Evolutionary conservation across 208 protist species (phyloP).

Genomic region (Jaenimonas drosophilae): DNA sequence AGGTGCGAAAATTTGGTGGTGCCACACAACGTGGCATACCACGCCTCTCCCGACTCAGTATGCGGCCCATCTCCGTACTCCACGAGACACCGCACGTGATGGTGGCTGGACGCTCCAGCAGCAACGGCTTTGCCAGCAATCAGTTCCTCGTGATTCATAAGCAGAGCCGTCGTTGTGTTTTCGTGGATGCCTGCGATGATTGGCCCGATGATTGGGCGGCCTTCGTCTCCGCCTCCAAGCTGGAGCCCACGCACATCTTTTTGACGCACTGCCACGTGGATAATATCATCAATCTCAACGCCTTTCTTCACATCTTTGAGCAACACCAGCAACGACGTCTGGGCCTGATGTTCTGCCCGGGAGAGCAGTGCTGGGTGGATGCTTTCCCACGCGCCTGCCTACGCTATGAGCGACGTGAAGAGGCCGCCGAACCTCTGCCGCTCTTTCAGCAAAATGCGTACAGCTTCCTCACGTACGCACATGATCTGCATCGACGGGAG

Average conservation of each 20-base stretch:
- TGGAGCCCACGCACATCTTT: slow-evolving; percentile 69
- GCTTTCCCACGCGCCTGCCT: slow-evolving; percentile 65
- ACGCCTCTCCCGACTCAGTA: slow-evolving; percentile 48
- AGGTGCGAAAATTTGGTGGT: slow-evolving; percentile 62
- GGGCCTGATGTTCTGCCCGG: slow-evolving; percentile 70
- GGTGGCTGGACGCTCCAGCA: slow-evolving; percentile 62
- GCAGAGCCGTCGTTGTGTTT: slow-evolving; percentile 53
- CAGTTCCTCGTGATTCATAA: slow-evolving; percentile 79
- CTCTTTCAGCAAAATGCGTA: slow-evolving; percentile 53
- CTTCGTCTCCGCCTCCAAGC: slow-evolving; percentile 50
- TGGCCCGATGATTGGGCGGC: slow-evolving; percentile 87
- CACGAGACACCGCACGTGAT: slow-evolving; percentile 79
- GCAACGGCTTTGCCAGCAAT: slow-evolving; percentile 79
- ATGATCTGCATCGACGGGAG: slow-evolving; percentile 25
- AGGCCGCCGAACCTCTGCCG: slow-evolving; percentile 51
- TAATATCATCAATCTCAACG: slow-evolving; percentile 76
- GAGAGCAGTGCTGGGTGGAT: slow-evolving; percentile 73
- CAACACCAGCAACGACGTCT: slow-evolving; percentile 21
- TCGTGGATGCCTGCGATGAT: slow-evolving; percentile 83
- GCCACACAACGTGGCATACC: slow-evolving; percentile 36
- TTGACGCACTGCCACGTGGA: slow-evolving; percentile 87
- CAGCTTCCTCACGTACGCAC: slow-evolving; percentile 43
- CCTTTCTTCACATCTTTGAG: slow-evolving; percentile 58
- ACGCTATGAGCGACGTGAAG: slow-evolving; percentile 62
- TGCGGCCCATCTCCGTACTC: slow-evolving; percentile 58